Base-by-base conservation (phyloP, 192 early-diverging fungal species). In the Entomortierella lignicola region DNA sequence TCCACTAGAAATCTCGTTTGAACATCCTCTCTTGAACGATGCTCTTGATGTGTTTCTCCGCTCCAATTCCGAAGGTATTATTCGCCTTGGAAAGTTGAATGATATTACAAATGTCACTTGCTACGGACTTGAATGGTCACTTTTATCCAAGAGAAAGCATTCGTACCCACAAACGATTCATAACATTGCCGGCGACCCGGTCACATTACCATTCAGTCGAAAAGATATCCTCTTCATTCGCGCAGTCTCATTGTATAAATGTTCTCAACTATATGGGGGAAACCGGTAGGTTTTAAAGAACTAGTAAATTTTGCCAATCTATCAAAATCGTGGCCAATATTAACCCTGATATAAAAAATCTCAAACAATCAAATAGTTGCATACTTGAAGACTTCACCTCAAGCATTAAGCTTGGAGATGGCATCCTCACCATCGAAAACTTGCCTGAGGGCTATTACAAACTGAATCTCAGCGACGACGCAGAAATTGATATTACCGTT, bases 21-120 rank as follows among this genome's bases (percentile, higher is more conserved):
- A 63, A 8, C 82, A 83, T 21, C 50, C 56, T 0, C 39, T 82
- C 20, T 60, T 55, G 23, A 0, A 1, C 18, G 20, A 30, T 8
- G 8, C 42, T 2, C 65, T 81, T 10, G 39, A 29, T 15, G 43
- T 71, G 0, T 58, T 43, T 7, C 44, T 86, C 29, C 69, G 68
- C 34, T 81, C 83, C 1, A 63, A 84, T 41, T 64, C 77, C 17
- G 51, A 83, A 18, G 85, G 85, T 48, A 42, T 79, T 2, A 67
- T 84, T 10, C 59, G 58, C 12, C 63, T 86, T 7, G 85, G 85
- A 13, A 25, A 37, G 2, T 41, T 85, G 30, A 13, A 41, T 1
- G 54, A 69, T 34, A 71, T 77, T 43, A 23, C 34, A 11, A 4
- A 43, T 0, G 26, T 79, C 26, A 25, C 11, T 11, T 79, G 66